These are phyloP conservation scores for Chrysoporthe puriensis DNA, from an alignment of 2,329 filamentous ascomycete genomes.

Conservation along the genomic window DNA sequence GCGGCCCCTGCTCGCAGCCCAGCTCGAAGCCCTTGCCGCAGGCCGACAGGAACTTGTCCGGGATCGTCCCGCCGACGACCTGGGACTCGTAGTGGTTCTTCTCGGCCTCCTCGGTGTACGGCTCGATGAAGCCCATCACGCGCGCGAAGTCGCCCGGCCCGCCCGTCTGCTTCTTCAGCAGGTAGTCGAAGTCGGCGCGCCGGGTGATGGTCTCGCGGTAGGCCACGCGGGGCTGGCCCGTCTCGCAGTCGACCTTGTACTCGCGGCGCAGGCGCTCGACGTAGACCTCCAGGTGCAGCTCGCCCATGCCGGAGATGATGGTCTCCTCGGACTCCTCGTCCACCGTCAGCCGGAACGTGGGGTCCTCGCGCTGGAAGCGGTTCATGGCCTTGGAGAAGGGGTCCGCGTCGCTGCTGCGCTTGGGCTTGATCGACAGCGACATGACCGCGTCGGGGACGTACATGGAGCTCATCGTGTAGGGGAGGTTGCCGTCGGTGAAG, in stretches of 20 bases:
- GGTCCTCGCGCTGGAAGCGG: constrained; percentile 97
- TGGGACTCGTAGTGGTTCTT: constrained; percentile 85
- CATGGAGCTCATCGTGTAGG: constrained; percentile 98
- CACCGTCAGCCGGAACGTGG: constrained; percentile 93
- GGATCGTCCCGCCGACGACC: constrained; percentile 86
- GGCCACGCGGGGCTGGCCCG: constrained; percentile 94
- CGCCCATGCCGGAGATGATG: constrained; percentile 98
- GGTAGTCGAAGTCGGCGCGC: constrained; percentile 84
- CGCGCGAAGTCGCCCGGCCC: constrained; percentile 95
- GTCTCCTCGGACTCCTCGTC: constrained; percentile 93
- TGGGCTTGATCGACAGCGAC: constrained; percentile 95
- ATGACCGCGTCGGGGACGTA: constrained; percentile 98
- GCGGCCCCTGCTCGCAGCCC: constrained; percentile 81
- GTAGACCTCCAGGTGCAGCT: constrained; percentile 95
- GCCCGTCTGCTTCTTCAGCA: constrained; percentile 93
- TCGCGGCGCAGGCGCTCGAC: constrained; percentile 95
- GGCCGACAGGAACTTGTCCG: constrained; percentile 92
- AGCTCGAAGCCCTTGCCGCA: constrained; percentile 93
- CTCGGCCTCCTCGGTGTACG: constrained; percentile 68
- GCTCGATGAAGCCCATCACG: constrained; percentile 90
- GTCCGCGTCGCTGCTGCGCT: constrained; percentile 85
- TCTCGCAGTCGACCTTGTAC: constrained; percentile 93
- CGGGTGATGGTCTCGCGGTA: constrained; percentile 92
- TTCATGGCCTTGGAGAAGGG: constrained; percentile 99
- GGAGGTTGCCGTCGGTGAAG: constrained; percentile 90